Evolutionary conservation across 1,284 basidiomycete species (phyloP).

Genomic region (Pyrrhoderma lamaoense): DNA sequence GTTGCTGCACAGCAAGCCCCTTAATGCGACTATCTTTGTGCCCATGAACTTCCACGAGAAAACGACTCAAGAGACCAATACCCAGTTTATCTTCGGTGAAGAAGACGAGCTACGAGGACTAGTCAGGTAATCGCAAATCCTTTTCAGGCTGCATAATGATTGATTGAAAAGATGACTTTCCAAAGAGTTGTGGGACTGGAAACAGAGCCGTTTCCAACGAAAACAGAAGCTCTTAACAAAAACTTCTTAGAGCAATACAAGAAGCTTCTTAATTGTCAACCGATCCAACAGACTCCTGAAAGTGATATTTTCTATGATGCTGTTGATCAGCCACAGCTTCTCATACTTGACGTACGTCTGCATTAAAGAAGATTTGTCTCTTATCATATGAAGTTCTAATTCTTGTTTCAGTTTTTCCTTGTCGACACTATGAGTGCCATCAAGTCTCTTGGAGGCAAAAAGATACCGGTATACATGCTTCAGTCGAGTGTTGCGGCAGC

Average conservation of each 20-base stretch:
- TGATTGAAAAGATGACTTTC: conserved; percentile 1
- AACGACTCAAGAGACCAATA: conserved; percentile 3
- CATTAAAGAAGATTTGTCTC: neutral
- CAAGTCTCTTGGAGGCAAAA: conserved; percentile 1
- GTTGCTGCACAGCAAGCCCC: neutral
- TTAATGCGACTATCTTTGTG: conserved; percentile 3
- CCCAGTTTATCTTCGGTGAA: neutral
- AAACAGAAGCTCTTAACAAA: neutral
- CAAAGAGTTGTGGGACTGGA: conserved; percentile 10
- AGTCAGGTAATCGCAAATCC: neutral
- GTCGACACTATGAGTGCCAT: conserved; percentile 5
- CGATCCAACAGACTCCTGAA: neutral
- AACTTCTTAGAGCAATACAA: conserved; percentile 1
- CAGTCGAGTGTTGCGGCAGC: conserved; percentile 1
- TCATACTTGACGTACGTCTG: conserved; percentile 10
- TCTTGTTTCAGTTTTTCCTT: conserved; percentile 3
- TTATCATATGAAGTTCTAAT: neutral
- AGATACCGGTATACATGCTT: conserved; percentile 9
- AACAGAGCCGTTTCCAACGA: neutral
- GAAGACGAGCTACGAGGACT: conserved; percentile 2
- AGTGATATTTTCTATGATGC: neutral
- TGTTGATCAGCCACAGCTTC: conserved; percentile 4
- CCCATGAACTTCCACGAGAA: conserved; percentile 2
- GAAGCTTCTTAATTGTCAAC: neutral
- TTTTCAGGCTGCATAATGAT: neutral